phyloP scores from a whole-genome alignment of 2,329 filamentous ascomycete species.

The Aureobasidium sp. region DNA sequence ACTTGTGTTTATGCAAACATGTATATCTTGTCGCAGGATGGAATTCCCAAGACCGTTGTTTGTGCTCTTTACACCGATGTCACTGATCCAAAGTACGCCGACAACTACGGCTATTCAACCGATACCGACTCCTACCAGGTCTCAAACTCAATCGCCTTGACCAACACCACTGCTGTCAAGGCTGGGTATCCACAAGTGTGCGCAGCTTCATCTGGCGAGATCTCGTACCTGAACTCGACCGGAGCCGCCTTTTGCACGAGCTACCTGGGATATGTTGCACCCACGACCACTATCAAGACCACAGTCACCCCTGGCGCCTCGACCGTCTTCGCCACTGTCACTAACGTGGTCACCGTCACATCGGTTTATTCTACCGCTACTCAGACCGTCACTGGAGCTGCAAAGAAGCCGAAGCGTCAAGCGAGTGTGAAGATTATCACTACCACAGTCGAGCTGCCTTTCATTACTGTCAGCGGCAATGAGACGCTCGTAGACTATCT shows the following conservation, averaged over 20 bases:
- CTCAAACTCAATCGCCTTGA: slow-evolving; percentile 16
- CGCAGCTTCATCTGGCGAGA: not conserved
- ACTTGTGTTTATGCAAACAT: slow-evolving; percentile 30
- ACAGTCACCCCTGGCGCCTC: not conserved
- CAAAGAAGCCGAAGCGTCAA: not conserved
- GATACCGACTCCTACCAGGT: slow-evolving; percentile 17
- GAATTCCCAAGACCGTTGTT: slow-evolving; percentile 31
- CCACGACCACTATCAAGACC: not conserved
- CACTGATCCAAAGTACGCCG: slow-evolving; percentile 20
- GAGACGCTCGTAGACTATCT: not conserved
- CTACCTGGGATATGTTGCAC: not conserved
- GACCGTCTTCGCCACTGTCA: not conserved
- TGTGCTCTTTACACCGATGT: slow-evolving; percentile 32
- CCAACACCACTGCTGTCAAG: slow-evolving; percentile 11
- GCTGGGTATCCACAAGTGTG: slow-evolving; percentile 14
- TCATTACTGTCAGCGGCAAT: slow-evolving; percentile 4
- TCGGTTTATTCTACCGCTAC: not conserved
- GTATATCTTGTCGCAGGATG: slow-evolving; percentile 35
- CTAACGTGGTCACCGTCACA: not conserved
- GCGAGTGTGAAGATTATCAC: not conserved
- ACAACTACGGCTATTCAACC: slow-evolving; percentile 19
- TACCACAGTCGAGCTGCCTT: slow-evolving; percentile 2
- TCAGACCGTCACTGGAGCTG: not conserved
- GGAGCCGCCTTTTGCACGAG: slow-evolving; percentile 2
- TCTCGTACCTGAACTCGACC: not conserved